These are phyloP conservation scores for Candolleomyces aberdarensis DNA, from an alignment of 768 basidiomycete genomes.

Conservation along the genomic window DNA sequence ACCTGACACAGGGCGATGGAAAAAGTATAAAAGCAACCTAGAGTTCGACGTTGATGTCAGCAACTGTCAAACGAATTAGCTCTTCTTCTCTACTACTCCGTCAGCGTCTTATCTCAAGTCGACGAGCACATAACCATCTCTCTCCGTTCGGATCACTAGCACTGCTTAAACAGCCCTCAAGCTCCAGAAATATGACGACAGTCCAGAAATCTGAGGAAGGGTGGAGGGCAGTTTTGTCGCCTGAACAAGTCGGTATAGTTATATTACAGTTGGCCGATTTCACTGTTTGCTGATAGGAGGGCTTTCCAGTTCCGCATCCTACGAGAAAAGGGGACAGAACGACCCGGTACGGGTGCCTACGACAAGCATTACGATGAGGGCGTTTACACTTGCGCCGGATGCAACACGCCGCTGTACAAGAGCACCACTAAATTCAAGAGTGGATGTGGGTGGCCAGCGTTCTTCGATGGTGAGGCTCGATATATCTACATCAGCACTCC, in stretches of 20 bases:
- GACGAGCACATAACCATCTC: no score
- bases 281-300: conserved; percentile 32
- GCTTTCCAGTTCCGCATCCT: conserved; percentile 60
- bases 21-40: neutral
- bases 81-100: no score
- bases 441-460: conserved; percentile 97
- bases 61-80: no score
- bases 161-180: neutral
- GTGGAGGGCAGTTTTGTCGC: conserved; percentile 79
- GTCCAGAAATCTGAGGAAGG: conserved; percentile 64
- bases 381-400: conserved; percentile 76
- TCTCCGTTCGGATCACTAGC: no score
- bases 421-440: conserved; percentile 90
- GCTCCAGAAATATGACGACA: conserved; percentile 32
- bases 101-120: no score
- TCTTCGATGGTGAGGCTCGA: conserved; percentile 70
- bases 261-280: neutral
- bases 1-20: no score
- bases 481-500: neutral
- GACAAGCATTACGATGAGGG: conserved; percentile 66
- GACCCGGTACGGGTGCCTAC: conserved; percentile 74
- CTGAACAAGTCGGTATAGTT: conserved; percentile 63
- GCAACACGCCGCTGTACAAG: conserved; percentile 82
- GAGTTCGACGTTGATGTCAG: neutral
- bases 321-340: conserved; percentile 85